Evolutionary conservation across 2,329 filamentous ascomycete genomes (phyloP).

Genomic region (Raffaelea albimanens): DNA sequence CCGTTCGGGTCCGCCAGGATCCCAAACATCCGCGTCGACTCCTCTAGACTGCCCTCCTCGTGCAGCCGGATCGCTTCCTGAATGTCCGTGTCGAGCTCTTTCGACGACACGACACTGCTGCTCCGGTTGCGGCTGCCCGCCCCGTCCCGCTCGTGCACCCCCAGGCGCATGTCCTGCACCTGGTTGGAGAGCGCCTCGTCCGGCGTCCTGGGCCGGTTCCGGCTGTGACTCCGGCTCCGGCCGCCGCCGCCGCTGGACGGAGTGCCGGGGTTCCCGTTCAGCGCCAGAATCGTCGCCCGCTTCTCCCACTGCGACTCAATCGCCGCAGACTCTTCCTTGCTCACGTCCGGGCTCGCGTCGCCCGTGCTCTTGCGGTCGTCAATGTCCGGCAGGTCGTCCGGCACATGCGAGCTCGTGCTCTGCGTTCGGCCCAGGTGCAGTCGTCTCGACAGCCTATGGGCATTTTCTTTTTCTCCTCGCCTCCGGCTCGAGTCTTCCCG

Average conservation of each 20-base stretch:
- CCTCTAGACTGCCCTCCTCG: conserved; percentile 68
- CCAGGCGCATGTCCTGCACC: conserved; percentile 20
- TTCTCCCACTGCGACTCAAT: conserved; percentile 80
- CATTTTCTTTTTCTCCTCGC: too few relatives aligned
- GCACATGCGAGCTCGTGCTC: conserved; percentile 63
- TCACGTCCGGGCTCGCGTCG: conserved; percentile 26
- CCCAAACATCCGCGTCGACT: conserved; percentile 79
- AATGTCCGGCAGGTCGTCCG: conserved; percentile 71
- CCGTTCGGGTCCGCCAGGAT: conserved; percentile 73
- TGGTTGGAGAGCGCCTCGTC: conserved; percentile 7
- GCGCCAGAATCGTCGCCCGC: conserved; percentile 79
- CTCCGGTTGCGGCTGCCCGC: conserved; percentile 13
- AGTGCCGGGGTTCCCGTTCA: conserved; percentile 45
- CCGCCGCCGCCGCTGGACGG: too few relatives aligned
- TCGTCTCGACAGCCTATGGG: conserved; percentile 56
- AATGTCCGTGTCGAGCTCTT: conserved; percentile 60
- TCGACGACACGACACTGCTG: conserved; percentile 31
- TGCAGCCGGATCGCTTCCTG: conserved; percentile 94
- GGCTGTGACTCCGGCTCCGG: too few relatives aligned
- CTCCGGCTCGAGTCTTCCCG: too few relatives aligned
- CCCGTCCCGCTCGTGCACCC: neutral
- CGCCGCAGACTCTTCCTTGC: neutral
- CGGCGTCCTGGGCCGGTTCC: conserved; percentile 30
- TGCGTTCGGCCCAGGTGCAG: conserved; percentile 54
- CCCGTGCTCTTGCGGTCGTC: conserved; percentile 35